phyloP scores from a whole-genome alignment of 352 stramenopile genomes.

The Globisporangium okanoganense region DNA sequence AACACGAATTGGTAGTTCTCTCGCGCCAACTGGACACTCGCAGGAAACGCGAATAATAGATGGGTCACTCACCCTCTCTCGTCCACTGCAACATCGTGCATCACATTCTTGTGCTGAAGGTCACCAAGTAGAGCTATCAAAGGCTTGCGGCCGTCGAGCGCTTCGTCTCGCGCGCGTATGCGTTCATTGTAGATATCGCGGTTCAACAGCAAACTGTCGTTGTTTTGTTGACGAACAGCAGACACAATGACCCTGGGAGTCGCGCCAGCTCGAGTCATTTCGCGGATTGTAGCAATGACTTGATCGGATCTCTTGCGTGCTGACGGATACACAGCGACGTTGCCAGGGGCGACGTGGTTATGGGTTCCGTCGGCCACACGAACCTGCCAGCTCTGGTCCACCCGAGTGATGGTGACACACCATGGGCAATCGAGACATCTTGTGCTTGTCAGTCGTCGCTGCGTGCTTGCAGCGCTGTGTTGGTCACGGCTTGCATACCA shows the following conservation, averaged over 20 bases:
- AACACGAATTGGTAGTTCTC: constrained; percentile 1
- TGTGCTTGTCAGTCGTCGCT: background rate
- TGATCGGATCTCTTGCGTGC: background rate
- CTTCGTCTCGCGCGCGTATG: background rate
- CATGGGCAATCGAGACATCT: background rate
- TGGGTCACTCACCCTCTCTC: background rate
- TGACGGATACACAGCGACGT: background rate
- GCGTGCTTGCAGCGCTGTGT: background rate
- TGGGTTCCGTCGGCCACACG: background rate
- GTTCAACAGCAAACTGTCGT: background rate
- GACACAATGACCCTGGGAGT: constrained; percentile 1
- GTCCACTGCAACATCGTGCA: background rate
- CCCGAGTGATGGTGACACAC: background rate
- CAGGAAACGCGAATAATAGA: background rate
- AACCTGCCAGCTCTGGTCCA: background rate
- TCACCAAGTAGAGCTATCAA: background rate
- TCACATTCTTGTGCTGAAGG: background rate
- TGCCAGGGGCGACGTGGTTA: background rate
- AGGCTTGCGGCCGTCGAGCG: background rate
- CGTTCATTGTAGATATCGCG: background rate
- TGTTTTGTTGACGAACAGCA: background rate
- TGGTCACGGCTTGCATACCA: background rate
- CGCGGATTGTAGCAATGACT: background rate
- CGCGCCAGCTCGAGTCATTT: background rate
- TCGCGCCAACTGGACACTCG: background rate